phyloP scores from a whole-genome alignment of 2,329 filamentous ascomycete genomes.

The Tolypocladium ovalisporum region DNA sequence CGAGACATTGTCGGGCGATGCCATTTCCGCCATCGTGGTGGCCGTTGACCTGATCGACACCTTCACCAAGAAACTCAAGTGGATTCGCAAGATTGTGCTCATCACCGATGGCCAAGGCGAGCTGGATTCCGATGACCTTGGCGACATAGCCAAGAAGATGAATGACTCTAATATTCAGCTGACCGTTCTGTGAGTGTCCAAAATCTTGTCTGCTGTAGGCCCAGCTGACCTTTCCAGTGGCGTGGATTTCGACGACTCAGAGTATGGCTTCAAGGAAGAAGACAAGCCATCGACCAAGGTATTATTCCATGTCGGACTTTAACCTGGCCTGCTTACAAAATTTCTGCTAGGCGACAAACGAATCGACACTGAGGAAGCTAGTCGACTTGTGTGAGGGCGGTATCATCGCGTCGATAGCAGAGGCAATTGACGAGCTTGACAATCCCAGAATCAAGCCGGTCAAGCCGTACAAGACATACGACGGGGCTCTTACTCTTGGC shows the following conservation, averaged over 20 bases:
- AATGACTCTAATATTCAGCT: conserved; percentile 69
- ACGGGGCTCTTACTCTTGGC: conserved; percentile 70
- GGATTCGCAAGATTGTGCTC: conserved; percentile 68
- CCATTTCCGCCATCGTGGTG: conserved; percentile 76
- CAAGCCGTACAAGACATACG: conserved; percentile 69
- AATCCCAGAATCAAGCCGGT: conserved; percentile 66
- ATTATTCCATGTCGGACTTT: not conserved
- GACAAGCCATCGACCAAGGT: conserved; percentile 66
- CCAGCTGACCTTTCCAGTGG: conserved; percentile 44
- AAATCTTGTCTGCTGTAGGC: not conserved
- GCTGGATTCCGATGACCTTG: conserved; percentile 62
- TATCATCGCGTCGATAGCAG: conserved; percentile 70
- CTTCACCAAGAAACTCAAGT: conserved; percentile 74
- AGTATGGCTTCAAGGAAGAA: conserved; percentile 88
- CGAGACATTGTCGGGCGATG: conserved; percentile 61
- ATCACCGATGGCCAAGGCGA: conserved; percentile 69
- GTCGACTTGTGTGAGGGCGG: conserved; percentile 57
- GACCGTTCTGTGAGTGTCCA: conserved; percentile 56
- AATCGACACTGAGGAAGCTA: conserved; percentile 53
- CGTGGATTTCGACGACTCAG: conserved; percentile 84
- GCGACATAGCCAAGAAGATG: conserved; percentile 61
- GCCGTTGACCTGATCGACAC: conserved; percentile 77
- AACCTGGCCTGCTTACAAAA: not conserved
- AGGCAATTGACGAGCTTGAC: conserved; percentile 72
- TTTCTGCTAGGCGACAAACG: conserved; percentile 45